Conservation (phyloP, 257 asterid species). For the Asclepias syriaca region DNA sequence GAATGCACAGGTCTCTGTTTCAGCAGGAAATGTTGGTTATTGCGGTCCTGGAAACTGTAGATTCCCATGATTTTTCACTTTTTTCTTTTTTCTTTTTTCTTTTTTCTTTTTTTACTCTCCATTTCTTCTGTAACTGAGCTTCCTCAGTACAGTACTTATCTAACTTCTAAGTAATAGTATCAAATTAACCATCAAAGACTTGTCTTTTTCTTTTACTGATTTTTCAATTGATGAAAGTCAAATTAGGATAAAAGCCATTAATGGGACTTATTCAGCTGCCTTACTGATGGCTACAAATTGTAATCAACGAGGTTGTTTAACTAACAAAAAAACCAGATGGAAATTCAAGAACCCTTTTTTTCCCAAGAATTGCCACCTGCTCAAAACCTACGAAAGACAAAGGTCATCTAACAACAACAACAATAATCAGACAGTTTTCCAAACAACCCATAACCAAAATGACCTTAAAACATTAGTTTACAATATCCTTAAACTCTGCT, state of each 20-base stretch:
- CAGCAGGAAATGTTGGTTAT: not conserved
- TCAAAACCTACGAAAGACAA: not conserved
- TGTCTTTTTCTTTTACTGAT: too few species aligned
- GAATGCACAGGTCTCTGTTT: not conserved
- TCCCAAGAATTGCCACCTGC: not conserved
- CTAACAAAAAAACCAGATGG: not conserved
- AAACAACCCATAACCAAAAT: conserved; percentile 22
- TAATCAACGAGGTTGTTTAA: not conserved
- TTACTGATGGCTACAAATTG: not conserved
- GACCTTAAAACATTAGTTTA: not conserved
- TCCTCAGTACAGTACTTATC: not conserved
- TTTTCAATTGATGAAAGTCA: too few species aligned
- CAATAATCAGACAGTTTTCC: conserved; percentile 8
- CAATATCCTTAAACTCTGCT: not conserved
- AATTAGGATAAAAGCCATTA: not conserved
- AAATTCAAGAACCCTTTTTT: not conserved
- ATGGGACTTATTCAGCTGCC: not conserved
- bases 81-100: not conserved
- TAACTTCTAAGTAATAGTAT: too few species aligned
- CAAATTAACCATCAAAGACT: too few species aligned
- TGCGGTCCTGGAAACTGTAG: not conserved
- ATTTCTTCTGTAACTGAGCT: not conserved
- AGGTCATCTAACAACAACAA: conserved; percentile 12
- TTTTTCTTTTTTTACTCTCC: not conserved
- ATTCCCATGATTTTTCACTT: not conserved